These are phyloP conservation scores for Ophiostoma quercus DNA, from an alignment of 2,329 filamentous ascomycete species.

Conservation along the genomic window DNA sequence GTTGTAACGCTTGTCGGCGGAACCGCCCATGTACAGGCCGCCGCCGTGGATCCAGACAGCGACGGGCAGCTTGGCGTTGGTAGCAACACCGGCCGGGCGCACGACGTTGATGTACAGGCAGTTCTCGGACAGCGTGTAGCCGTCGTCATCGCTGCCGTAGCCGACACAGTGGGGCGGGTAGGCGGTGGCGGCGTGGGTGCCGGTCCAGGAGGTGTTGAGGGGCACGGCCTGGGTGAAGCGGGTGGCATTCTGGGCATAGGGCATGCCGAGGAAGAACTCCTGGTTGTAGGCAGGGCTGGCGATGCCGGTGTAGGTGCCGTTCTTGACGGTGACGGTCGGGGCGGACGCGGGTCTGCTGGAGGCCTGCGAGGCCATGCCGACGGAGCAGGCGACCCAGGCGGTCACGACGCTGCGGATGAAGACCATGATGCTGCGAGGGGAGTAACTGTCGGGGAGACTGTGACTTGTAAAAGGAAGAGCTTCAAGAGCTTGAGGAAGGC, in stretches of 20 bases:
- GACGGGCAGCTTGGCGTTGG: constrained; percentile 41
- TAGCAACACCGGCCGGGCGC: constrained; percentile 44
- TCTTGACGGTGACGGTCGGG: constrained; percentile 28
- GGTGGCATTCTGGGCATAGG: constrained; percentile 46
- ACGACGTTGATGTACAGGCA: constrained; percentile 60
- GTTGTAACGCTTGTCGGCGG: constrained; percentile 51
- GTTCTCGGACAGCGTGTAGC: constrained; percentile 42
- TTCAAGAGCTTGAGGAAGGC: neutral
- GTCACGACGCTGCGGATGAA: constrained; percentile 3
- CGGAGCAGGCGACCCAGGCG: constrained; percentile 17
- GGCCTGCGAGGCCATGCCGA: neutral
- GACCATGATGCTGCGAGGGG: neutral
- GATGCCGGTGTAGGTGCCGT: constrained; percentile 38
- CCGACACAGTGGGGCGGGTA: constrained; percentile 47
- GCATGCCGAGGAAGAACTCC: constrained; percentile 51
- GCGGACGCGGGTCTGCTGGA: neutral
- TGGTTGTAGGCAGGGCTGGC: constrained; percentile 38
- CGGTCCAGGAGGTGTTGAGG: constrained; percentile 41
- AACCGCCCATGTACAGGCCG: constrained; percentile 36
- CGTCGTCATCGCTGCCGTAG: constrained; percentile 39
- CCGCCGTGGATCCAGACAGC: constrained; percentile 54
- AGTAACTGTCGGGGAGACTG: neutral
- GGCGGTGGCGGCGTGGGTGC: constrained; percentile 38
- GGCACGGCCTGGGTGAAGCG: constrained; percentile 32
- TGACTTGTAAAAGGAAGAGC: neutral